Conservation (phyloP, 306 rosid species). For the Trifolium pratense region DNA sequence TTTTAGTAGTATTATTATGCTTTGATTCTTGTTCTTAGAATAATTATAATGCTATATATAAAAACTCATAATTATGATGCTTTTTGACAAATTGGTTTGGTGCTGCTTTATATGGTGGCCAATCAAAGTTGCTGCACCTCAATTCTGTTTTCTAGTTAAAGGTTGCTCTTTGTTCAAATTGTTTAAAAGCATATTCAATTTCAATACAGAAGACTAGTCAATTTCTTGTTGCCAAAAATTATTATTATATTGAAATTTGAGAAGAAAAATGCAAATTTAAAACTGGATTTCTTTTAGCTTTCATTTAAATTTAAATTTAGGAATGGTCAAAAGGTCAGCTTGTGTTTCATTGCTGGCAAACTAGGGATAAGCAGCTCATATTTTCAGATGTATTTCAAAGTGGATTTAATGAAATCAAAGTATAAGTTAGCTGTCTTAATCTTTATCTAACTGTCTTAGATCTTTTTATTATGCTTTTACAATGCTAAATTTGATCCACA, state of each 20-base stretch:
- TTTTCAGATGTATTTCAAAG: neutral
- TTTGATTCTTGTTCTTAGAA: conserved; percentile 33
- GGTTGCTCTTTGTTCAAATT: neutral
- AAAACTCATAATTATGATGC: conserved; percentile 1
- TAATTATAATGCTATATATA: conserved; percentile 23
- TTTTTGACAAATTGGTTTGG: conserved; percentile 42
- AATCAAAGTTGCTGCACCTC: conserved; percentile 41
- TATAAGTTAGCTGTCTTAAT: conserved; percentile 1
- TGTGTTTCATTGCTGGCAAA: conserved; percentile 20
- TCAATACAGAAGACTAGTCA: conserved; percentile 5
- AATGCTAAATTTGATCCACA: neutral
- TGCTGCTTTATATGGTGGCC: conserved; percentile 39
- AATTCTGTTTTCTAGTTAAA: conserved; percentile 2
- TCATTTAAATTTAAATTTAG: neutral
- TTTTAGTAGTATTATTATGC: conserved; percentile 11
- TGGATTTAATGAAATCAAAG: neutral
- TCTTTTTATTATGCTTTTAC: neutral
- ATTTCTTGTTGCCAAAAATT: neutral
- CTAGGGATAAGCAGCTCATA: neutral
- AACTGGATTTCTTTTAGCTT: neutral
- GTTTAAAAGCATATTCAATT: neutral
- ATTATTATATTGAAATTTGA: neutral
- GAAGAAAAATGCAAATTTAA: conserved; percentile 13
- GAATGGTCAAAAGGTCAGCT: conserved; percentile 22
- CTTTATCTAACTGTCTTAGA: neutral